Evolutionary conservation across 75 land plant genomes (phyloP), one percentile per base, ranked within the genome.

Genomic region (Picea sitchensis): DNA sequence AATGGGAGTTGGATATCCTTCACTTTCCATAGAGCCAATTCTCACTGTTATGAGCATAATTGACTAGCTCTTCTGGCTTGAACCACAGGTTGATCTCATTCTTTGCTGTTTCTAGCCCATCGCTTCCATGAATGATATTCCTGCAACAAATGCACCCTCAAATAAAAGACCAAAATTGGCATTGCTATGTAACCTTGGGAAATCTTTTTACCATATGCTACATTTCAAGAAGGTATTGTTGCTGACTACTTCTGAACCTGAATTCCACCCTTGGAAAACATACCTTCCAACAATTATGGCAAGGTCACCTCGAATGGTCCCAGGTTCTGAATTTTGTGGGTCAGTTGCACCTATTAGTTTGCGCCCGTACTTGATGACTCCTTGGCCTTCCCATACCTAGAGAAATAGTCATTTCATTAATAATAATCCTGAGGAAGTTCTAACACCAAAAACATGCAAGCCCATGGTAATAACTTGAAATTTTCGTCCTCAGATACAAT

Each of bases 321-420:
- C 99, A 31, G 99, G 99, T 83, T 96, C 99, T 8, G 99, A 96
- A 26, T 91, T 93, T 61, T 94, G 99, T 9, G 99, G 99, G 79
- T 93, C 92, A 32, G 99, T 96, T 11, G 98, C 98, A 58, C 99
- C 99, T 82, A 96, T 96, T 17, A 96, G 89, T 76, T 96, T 96
- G 6, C 99, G 83, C 44, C 99, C 99, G 73, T 96, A 96, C 63
- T 88, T 96, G 23, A 96, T 94, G n/a, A 94, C 99, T 61, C 99
- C 99, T 79, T 96, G 91, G 36, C 99, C 99, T 88, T 96, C 98
- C 98, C 99, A 96, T 30, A 96, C 99, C 99, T 94, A 81, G 26
- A 80, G 32, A 76, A 68, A 62, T 18, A 20, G 7, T 31, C 5
- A 2, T 31, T 51, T 51, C 56, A 9, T 51, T 51, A 51, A 51